phyloP scores from a whole-genome alignment of 805 yeast species.

The Candida cerambycidarum region DNA sequence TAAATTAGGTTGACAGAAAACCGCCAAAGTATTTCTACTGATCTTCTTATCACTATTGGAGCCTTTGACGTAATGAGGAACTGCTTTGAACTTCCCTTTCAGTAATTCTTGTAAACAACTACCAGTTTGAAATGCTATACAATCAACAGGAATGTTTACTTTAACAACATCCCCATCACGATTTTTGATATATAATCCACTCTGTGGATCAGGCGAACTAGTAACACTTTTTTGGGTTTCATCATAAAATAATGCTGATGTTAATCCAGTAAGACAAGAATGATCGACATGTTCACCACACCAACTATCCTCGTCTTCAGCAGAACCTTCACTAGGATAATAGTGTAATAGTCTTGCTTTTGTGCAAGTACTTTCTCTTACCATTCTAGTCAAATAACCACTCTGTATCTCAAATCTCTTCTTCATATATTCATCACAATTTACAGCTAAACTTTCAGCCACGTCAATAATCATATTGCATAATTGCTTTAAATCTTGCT shows the following conservation, averaged over 20 bases:
- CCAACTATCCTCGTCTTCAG: constrained; percentile 42
- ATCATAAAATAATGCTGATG: constrained; percentile 52
- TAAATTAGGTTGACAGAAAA: constrained; percentile 60
- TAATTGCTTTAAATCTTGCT: constrained; percentile 35
- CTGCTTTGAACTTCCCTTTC: constrained; percentile 51
- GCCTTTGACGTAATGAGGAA: constrained; percentile 56
- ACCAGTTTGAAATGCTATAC: constrained; percentile 64
- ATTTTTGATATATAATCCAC: constrained; percentile 53
- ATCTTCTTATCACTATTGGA: constrained; percentile 28
- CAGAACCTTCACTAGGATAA: constrained; percentile 30
- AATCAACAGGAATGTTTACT: constrained; percentile 53
- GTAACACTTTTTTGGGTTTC: constrained; percentile 30
- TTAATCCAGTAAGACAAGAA: constrained; percentile 58
- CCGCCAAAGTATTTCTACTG: constrained; percentile 58
- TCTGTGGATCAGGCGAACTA: constrained; percentile 41
- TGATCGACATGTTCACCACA: constrained; percentile 65
- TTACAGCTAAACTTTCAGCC: constrained; percentile 50
- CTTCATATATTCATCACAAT: constrained; percentile 48
- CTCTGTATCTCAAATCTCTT: constrained; percentile 28
- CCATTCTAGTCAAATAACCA: constrained; percentile 45
- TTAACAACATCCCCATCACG: constrained; percentile 45
- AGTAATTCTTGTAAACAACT: constrained; percentile 54
- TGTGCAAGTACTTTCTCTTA: constrained; percentile 50
- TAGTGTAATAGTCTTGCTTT: constrained; percentile 61
- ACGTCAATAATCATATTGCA: constrained; percentile 49